phyloP scores from a whole-genome alignment of 345 rosid genomes.

The Brassica rapa region DNA sequence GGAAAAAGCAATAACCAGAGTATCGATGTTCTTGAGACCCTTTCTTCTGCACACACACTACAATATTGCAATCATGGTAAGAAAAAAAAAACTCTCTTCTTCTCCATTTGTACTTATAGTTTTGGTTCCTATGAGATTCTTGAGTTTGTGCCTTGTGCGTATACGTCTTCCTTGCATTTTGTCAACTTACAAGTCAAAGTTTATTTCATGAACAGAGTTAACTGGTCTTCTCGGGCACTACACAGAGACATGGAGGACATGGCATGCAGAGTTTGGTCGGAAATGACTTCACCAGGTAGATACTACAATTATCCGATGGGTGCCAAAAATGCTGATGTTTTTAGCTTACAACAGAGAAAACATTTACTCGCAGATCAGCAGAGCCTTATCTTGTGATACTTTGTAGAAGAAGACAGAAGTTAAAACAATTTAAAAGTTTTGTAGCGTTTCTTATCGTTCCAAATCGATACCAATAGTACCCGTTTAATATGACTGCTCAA shows the following conservation, averaged over 20 bases:
- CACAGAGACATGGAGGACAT: constrained; percentile 66
- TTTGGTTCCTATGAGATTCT: constrained; percentile 3
- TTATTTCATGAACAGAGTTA: constrained; percentile 53
- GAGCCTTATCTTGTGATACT: neutral
- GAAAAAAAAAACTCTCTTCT: constrained; percentile 4
- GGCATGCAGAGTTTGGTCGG: constrained; percentile 55
- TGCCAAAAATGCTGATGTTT: neutral
- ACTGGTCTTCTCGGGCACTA: constrained; percentile 69
- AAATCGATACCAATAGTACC: neutral
- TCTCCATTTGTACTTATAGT: neutral
- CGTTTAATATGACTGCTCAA: neutral
- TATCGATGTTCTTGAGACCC: constrained; percentile 50
- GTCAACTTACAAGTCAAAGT: constrained; percentile 17
- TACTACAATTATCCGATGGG: constrained; percentile 1
- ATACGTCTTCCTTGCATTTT: neutral
- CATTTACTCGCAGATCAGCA: neutral
- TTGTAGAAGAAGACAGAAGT: neutral
- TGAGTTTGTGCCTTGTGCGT: neutral
- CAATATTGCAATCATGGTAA: constrained; percentile 71
- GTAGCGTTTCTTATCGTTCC: neutral
- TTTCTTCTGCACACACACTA: constrained; percentile 55
- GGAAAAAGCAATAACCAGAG: constrained; percentile 38
- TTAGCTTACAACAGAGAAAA: constrained; percentile 5
- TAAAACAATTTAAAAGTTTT: neutral
- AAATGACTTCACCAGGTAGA: constrained; percentile 41